A percentile compares a stretch with the other conserved stretches of the same genome.
Conservation (phyloP, 495 filamentous ascomycete species). For the Podospora australis region DNA sequence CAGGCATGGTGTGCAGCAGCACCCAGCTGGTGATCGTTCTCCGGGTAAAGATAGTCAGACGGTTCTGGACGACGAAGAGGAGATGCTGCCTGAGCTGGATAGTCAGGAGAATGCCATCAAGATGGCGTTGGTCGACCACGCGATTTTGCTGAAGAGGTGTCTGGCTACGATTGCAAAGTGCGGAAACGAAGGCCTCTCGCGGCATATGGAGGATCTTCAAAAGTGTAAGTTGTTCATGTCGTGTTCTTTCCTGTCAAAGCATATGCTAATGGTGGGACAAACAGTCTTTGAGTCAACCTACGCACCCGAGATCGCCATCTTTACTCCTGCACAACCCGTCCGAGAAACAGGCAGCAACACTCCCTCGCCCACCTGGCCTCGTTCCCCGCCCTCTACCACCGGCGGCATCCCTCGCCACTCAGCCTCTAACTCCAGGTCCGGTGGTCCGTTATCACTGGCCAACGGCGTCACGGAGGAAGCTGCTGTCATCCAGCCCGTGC, state of each 20-base stretch:
- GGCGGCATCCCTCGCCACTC: constrained; percentile 8
- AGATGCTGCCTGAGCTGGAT: constrained; percentile 47
- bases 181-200: constrained; percentile 41
- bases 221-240: constrained; percentile 40
- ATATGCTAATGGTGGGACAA: neutral
- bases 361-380: constrained; percentile 38
- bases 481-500: constrained; percentile 31
- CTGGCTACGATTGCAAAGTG: constrained; percentile 61
- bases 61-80: constrained; percentile 42
- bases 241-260: neutral
- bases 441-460: constrained; percentile 16
- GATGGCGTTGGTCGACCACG: constrained; percentile 83
- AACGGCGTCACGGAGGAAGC: constrained; percentile 36
- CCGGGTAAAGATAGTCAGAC: constrained; percentile 38
- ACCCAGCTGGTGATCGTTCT: too few relatives aligned
- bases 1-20: constrained; percentile 30
- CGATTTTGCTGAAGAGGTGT: constrained; percentile 76
- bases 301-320: constrained; percentile 53
- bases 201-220: constrained; percentile 39
- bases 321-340: constrained; percentile 36
- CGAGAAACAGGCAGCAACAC: constrained; percentile 20
- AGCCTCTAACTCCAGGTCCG: neutral
- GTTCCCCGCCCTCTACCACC: constrained; percentile 28
- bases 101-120: constrained; percentile 77
- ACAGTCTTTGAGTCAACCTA: constrained; percentile 57